Evolutionary conservation across 139 green algal species (phyloP), one percentile per base, ranked within the genome.

Genomic region (Chlamydomonas sp.): DNA sequence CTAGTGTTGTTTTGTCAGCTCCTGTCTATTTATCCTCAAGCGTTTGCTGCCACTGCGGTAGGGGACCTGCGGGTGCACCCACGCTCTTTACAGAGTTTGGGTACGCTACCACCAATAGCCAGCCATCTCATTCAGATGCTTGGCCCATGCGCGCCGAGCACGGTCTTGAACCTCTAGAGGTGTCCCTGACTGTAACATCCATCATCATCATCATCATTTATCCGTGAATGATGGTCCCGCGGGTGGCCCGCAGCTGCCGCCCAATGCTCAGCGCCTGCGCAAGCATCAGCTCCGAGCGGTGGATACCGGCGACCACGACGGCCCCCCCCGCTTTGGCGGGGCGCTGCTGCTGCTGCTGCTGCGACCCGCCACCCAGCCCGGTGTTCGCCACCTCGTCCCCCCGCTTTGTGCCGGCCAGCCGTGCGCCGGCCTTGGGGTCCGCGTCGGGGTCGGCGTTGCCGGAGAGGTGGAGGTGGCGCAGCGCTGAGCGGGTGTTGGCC

Each of bases 241-340:
- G 59, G 20, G n/a, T 66, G 33, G 16, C 26, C 16, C 5, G 6
- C 59, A 66, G 26, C 20, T 66, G 59, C 33, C 59, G 59, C 5
- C 59, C 59, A 48, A 66, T 66, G 59, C 43, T 66, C 10, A 66
- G 59, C 59, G 59, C 59, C 33, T 66, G 59, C 20, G 59, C 59
- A 6, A 66, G 33, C 31, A 39, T 26, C n/a, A 43, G 59, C 59
- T 66, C 59, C 22, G 59, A 13, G 6, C 43, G 39, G 31, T 5
- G 39, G 31, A 66, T 66, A 30, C 29, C 59, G 29, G 59, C 59
- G 13, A 66, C 59, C 33, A 66, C 59, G 5, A 66, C 29, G 50
- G 5, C 13, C 33, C 5, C 26, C 8, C 10, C 59, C n/a, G n/a
- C n/a, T n/a, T n/a, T n/a, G n/a, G n/a, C n/a, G n/a, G n/a, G n/a